Percentiles rank a stretch among this genome's conserved stretches.
Evolutionary conservation across 2,329 filamentous ascomycete species (phyloP).

Genomic region (Lasiodiplodia sp.): DNA sequence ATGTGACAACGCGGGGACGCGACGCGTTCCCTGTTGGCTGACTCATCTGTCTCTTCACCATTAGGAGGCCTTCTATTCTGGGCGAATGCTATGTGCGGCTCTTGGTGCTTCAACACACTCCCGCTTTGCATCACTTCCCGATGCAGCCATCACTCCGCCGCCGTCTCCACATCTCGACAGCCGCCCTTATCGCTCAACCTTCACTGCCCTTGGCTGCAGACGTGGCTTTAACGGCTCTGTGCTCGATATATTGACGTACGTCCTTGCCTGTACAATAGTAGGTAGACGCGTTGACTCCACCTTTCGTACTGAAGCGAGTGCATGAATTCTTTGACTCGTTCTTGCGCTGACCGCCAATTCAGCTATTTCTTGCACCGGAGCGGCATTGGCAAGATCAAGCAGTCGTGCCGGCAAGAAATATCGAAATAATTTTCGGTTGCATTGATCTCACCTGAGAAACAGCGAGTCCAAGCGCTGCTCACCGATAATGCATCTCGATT

Average conservation of each 20-base stretch:
- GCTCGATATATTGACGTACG: not conserved
- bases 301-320: not conserved
- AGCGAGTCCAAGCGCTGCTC: not conserved
- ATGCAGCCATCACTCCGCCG: not conserved
- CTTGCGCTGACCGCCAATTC: not conserved
- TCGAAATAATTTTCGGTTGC: too few relatives aligned
- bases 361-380: not conserved
- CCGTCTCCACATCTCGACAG: not conserved
- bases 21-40: not conserved
- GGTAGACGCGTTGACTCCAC: not conserved
- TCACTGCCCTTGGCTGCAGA: not conserved
- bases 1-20: constrained; percentile 14
- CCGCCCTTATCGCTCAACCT: not conserved
- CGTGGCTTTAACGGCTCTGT: not conserved
- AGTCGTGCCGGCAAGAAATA: not conserved
- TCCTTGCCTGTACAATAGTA: not conserved
- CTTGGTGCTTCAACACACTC: not conserved
- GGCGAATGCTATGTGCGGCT: too few relatives aligned
- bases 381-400: not conserved
- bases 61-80: not conserved
- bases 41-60: not conserved
- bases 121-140: not conserved
- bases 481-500: constrained; percentile 12
- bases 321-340: not conserved
- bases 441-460: constrained; percentile 3